Percentiles rank a stretch among this genome's conserved stretches.
Conservation (phyloP, 768 basidiomycete species). For the Suillus plorans region DNA sequence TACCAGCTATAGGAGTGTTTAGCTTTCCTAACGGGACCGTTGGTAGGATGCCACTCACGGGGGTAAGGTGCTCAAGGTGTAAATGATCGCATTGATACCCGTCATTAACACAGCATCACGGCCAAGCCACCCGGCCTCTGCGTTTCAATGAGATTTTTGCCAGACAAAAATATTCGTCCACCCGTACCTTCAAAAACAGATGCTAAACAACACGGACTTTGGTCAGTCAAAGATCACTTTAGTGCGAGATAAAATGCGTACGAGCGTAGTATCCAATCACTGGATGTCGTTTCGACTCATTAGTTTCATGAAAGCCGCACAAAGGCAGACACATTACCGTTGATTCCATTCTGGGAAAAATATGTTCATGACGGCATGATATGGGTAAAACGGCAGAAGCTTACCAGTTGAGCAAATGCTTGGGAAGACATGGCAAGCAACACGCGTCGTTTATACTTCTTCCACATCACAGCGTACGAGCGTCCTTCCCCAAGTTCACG, state of each 20-base stretch:
- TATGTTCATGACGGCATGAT: conserved; percentile 4
- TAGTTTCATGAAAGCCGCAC: conserved; percentile 10
- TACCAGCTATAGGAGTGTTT: conserved; percentile 66
- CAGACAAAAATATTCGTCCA: not conserved
- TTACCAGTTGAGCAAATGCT: conserved; percentile 89
- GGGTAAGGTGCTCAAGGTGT: conserved; percentile 76
- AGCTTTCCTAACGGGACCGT: not conserved
- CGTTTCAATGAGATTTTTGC: conserved; percentile 7
- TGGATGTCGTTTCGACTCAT: conserved; percentile 25
- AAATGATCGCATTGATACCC: conserved; percentile 86
- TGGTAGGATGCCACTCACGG: conserved; percentile 53
- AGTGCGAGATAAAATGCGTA: conserved; percentile 38
- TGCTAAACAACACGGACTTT: conserved; percentile 40
- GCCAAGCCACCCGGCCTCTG: conserved; percentile 95
- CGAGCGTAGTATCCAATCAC: conserved; percentile 95
- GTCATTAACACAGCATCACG: conserved; percentile 94
- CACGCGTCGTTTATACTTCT: conserved; percentile 80
- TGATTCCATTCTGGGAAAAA: conserved; percentile 80
- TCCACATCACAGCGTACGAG: conserved; percentile 84
- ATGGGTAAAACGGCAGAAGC: conserved; percentile 25
- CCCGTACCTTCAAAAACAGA: conserved; percentile 85
- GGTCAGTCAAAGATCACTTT: conserved; percentile 12
- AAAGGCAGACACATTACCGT: conserved; percentile 51
- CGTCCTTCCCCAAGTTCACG: conserved; percentile 74
- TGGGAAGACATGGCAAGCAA: conserved; percentile 94